Percentiles rank a stretch among this genome's conserved stretches.
phyloP scores from a whole-genome alignment of 2,329 filamentous ascomycete species.

The Macroventuria anomochaeta region DNA sequence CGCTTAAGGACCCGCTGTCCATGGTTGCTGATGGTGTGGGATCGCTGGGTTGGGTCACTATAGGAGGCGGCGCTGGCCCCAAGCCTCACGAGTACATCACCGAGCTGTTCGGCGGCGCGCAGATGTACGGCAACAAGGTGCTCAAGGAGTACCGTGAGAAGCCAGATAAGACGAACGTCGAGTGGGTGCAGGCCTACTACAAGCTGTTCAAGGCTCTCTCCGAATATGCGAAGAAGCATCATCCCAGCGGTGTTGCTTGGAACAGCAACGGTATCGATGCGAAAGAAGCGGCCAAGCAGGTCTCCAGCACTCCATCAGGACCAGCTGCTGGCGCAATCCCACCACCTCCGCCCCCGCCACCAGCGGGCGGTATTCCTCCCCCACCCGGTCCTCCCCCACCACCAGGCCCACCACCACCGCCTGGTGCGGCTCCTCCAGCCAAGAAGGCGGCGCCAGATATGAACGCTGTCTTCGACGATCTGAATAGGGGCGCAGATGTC shows the following conservation, averaged over 20 bases:
- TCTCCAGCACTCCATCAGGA: constrained; percentile 53
- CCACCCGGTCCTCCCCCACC: constrained; percentile 71
- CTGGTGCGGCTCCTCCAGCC: constrained; percentile 57
- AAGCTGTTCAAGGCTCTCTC: constrained; percentile 83
- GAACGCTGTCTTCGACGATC: constrained; percentile 85
- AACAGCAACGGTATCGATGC: constrained; percentile 79
- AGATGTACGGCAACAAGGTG: constrained; percentile 95
- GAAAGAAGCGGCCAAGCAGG: constrained; percentile 69
- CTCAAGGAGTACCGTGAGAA: constrained; percentile 88
- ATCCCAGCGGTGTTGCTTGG: constrained; percentile 81
- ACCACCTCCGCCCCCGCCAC: constrained; percentile 67
- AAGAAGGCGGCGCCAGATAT: constrained; percentile 66
- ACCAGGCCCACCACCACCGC: constrained; percentile 50
- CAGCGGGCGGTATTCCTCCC: constrained; percentile 64
- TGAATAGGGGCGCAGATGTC: constrained; percentile 88
- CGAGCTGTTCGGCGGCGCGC: constrained; percentile 80
- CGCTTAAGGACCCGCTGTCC: constrained; percentile 80
- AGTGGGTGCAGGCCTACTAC: constrained; percentile 94
- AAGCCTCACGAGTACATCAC: constrained; percentile 87
- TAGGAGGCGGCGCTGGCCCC: constrained; percentile 61
- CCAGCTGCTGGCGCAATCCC: constrained; percentile 67
- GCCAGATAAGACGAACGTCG: constrained; percentile 73
- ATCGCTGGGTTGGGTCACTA: constrained; percentile 87
- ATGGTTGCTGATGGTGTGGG: constrained; percentile 90
- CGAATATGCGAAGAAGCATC: constrained; percentile 85